A percentile compares a stretch with the other conserved stretches of the same genome.
phyloP scores from a whole-genome alignment of 371 early-diverging fungal genomes.

The Apophysomyces trapeziformis region DNA sequence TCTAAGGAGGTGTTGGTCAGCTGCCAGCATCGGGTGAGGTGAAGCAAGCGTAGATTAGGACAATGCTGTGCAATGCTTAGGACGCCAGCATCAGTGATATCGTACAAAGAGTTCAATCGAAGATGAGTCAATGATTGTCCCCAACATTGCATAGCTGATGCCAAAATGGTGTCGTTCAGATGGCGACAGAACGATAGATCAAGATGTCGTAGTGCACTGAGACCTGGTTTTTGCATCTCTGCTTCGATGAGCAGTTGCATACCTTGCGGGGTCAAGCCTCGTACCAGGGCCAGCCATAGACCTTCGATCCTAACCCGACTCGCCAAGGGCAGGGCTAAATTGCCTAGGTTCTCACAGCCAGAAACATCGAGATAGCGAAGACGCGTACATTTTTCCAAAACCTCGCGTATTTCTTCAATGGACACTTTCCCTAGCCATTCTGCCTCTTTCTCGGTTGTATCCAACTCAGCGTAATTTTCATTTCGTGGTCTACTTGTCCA shows the following conservation, averaged over 20 bases:
- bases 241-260: slow-evolving; percentile 1
- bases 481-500: slow-evolving; percentile 6
- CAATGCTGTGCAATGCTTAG: slow-evolving; percentile 29
- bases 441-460: slow-evolving; percentile 42
- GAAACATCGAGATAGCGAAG: slow-evolving; percentile 35
- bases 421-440: slow-evolving; percentile 42
- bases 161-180: slow-evolving; percentile 15
- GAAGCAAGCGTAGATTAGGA: slow-evolving; percentile 33
- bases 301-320: background rate
- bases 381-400: slow-evolving; percentile 23
- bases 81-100: slow-evolving; percentile 30
- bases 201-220: slow-evolving; percentile 19
- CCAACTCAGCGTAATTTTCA: slow-evolving; percentile 39
- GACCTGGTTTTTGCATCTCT: background rate
- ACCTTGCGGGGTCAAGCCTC: slow-evolving; percentile 10
- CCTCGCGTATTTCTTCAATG: slow-evolving; percentile 19
- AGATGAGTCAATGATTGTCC: slow-evolving; percentile 31
- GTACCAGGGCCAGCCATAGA: slow-evolving; percentile 16
- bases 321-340: slow-evolving; percentile 11
- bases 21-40: slow-evolving; percentile 48
- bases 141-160: slow-evolving; percentile 19
- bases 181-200: slow-evolving; percentile 30
- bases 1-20: slow-evolving; percentile 29
- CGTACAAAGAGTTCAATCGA: slow-evolving; percentile 39
- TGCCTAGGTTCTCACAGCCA: slow-evolving; percentile 38